Conservation (phyloP, 2,329 filamentous ascomycete species). For the Cladophialophora bantiana region DNA sequence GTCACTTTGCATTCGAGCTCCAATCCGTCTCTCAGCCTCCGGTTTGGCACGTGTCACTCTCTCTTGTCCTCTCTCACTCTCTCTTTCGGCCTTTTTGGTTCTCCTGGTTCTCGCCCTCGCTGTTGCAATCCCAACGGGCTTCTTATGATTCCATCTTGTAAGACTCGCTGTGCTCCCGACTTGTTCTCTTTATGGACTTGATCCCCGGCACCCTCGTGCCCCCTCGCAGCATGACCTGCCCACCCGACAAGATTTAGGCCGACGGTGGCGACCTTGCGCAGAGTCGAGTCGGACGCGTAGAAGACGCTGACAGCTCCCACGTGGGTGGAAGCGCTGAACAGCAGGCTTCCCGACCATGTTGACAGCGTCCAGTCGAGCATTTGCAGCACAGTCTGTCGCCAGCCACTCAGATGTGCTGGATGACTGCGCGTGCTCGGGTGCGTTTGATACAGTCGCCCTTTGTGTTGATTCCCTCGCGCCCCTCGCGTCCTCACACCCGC, state of each 20-base stretch:
- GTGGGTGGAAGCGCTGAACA: constrained; percentile 25
- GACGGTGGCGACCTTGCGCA: constrained; percentile 24
- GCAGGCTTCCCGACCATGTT: constrained; percentile 1
- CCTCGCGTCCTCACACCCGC: not conserved
- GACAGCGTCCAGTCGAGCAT: not conserved
- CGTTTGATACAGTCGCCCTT: constrained; percentile 23
- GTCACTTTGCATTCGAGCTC: constrained; percentile 1
- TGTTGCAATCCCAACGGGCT: not conserved
- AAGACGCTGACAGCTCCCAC: constrained; percentile 27
- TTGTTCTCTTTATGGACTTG: constrained; percentile 8
- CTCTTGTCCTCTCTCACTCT: not conserved
- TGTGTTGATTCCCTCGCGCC: constrained; percentile 10
- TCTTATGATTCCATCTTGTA: not conserved
- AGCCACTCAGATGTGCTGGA: constrained; percentile 20
- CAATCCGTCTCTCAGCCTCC: not conserved
- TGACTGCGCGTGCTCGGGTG: constrained; percentile 27
- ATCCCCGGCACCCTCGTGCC: constrained; percentile 5
- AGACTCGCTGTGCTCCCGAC: not conserved
- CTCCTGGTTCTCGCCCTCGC: not conserved
- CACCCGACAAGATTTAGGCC: constrained; percentile 11
- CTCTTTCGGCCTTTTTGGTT: not conserved
- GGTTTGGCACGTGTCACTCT: constrained; percentile 2
- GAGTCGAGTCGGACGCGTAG: constrained; percentile 25
- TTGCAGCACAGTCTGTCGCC: not conserved
- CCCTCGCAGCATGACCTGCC: not conserved